Conservation (phyloP, 805 yeast species). For the Jamesozyma spencerorum region DNA sequence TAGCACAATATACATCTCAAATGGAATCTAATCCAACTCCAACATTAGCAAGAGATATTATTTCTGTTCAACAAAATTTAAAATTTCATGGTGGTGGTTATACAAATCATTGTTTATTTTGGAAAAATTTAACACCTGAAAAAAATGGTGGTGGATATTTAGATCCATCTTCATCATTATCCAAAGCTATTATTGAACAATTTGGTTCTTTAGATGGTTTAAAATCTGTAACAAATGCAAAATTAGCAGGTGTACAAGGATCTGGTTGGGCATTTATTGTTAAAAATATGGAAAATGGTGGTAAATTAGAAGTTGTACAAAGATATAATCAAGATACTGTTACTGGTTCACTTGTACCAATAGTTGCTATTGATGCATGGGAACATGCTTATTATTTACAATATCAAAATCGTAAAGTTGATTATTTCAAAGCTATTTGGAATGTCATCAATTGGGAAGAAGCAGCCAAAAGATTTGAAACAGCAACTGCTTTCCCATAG, state of each 20-base stretch:
- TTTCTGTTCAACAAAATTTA: constrained; percentile 58
- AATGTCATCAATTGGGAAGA: constrained; percentile 89
- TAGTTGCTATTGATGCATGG: constrained; percentile 92
- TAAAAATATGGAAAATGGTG: constrained; percentile 66
- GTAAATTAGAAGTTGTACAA: constrained; percentile 62
- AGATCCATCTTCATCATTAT: constrained; percentile 40
- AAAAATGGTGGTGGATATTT: constrained; percentile 68
- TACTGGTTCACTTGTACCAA: constrained; percentile 56
- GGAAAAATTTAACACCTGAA: constrained; percentile 78
- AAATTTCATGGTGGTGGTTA: constrained; percentile 92
- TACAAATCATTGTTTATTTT: constrained; percentile 76
- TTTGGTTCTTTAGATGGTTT: constrained; percentile 69
- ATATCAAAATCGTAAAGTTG: constrained; percentile 83
- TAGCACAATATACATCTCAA: constrained; percentile 50
- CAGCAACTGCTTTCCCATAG: constrained; percentile 3
- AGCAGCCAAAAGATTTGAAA: constrained; percentile 63
- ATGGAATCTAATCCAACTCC: constrained; percentile 49
- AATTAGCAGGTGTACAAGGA: constrained; percentile 84
- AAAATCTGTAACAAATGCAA: constrained; percentile 51
- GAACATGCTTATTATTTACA: constrained; percentile 94
- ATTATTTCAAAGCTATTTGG: constrained; percentile 92
- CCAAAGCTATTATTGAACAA: constrained; percentile 48
- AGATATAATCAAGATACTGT: constrained; percentile 85
- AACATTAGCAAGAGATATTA: constrained; percentile 27
- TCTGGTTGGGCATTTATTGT: constrained; percentile 93